These are phyloP conservation scores for Pestalotiopsis sp. DNA, from an alignment of 2,329 filamentous ascomycete genomes.

Conservation along the genomic window DNA sequence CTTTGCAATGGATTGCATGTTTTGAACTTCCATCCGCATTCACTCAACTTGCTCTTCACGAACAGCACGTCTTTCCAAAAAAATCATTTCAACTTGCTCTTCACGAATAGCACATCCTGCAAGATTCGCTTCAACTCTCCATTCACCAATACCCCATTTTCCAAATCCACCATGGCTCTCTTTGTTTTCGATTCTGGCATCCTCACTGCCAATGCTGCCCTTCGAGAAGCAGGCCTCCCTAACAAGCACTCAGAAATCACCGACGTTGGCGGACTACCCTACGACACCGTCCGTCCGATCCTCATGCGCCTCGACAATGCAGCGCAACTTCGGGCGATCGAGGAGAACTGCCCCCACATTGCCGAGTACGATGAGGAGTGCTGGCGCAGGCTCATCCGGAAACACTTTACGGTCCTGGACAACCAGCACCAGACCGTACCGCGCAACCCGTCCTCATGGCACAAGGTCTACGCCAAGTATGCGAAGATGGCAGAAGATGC, in stretches of 20 bases:
- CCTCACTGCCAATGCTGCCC: neutral
- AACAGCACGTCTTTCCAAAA: neutral
- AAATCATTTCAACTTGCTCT: neutral
- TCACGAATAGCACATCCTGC: neutral
- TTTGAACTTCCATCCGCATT: neutral
- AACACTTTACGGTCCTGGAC: constrained; percentile 70
- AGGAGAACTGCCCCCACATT: constrained; percentile 77
- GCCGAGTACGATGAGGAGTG: constrained; percentile 69
- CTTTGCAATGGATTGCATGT: no score
- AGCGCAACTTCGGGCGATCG: constrained; percentile 73
- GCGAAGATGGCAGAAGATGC: constrained; percentile 59
- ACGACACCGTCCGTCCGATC: constrained; percentile 66
- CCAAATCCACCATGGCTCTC: neutral
- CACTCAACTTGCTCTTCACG: neutral
- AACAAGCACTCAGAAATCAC: constrained; percentile 48
- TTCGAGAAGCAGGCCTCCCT: constrained; percentile 10
- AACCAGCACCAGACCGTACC: constrained; percentile 66
- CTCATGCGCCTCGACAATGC: constrained; percentile 74
- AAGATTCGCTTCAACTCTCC: neutral
- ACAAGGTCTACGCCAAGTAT: constrained; percentile 75
- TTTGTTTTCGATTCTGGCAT: neutral
- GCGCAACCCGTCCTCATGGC: constrained; percentile 71
- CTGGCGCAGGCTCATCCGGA: constrained; percentile 79
- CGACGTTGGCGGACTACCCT: constrained; percentile 74
- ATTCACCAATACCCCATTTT: neutral